Evolutionary conservation across 768 basidiomycete species (phyloP).

Genomic region (Auriscalpium microsporum): DNA sequence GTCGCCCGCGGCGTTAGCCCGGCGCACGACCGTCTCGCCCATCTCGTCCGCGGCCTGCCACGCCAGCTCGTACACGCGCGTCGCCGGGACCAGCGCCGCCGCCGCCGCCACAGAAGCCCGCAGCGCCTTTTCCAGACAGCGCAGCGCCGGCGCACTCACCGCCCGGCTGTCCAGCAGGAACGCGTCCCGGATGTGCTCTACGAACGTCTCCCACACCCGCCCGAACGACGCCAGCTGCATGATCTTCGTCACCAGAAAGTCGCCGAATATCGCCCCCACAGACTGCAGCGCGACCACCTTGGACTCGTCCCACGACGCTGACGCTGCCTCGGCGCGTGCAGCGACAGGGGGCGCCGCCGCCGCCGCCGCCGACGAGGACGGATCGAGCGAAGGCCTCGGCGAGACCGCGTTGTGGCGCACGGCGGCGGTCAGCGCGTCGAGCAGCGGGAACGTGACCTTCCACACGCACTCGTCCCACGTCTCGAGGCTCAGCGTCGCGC

Average conservation of each 20-base stretch:
- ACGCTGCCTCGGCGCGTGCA: slow-evolving; percentile 24
- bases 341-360: neutral
- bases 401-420: slow-evolving; percentile 32
- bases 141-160: slow-evolving; percentile 77
- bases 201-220: slow-evolving; percentile 68
- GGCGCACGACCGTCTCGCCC: slow-evolving; percentile 42
- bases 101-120: slow-evolving; percentile 38
- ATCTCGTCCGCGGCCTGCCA: slow-evolving; percentile 68
- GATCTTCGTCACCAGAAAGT: slow-evolving; percentile 69
- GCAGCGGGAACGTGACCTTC: slow-evolving; percentile 81
- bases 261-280: slow-evolving; percentile 73
- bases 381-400: neutral
- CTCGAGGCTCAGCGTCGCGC: slow-evolving; percentile 68
- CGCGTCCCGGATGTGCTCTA: slow-evolving; percentile 60
- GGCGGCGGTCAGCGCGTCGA: slow-evolving; percentile 58
- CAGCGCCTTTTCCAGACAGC: slow-evolving; percentile 74
- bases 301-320: slow-evolving; percentile 74
- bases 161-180: slow-evolving; percentile 55
- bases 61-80: slow-evolving; percentile 47
- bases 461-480: slow-evolving; percentile 92
- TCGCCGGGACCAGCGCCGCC: slow-evolving; percentile 27
- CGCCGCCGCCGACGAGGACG: slow-evolving; percentile 6
- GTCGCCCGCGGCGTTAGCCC: slow-evolving; percentile 10
- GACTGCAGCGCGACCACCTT: slow-evolving; percentile 81
- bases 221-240: slow-evolving; percentile 63